Evolutionary conservation across 1,284 basidiomycete species (phyloP), one percentile per base, ranked within the genome.

Genomic region (Ustilago sp.): DNA sequence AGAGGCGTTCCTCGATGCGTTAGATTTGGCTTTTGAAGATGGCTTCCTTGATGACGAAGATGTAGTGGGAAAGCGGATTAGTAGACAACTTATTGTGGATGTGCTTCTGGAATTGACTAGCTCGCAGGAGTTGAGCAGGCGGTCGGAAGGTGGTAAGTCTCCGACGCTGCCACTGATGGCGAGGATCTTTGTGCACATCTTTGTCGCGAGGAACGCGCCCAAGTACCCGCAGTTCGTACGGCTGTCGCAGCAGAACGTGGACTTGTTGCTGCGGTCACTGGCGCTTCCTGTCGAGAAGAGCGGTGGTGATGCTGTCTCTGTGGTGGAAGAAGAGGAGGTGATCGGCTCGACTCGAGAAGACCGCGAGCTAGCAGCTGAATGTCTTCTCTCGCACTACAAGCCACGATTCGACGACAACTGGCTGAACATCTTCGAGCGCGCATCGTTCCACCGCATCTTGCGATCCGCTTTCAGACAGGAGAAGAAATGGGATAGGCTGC

Each of bases 1-100:
- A 4, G 97, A 99, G 86, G 93, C 95, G 0, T 93, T 98, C 85
- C 90, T 99, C 12, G 94, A 99, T 84, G 91, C 93, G 0, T 89
- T 99, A 74, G 97, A 99, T 86, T 90, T 95, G 59, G 95, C 94
- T 0, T 96, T 98, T 77, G 97, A 99, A 86, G 94, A 98, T 81
- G 87, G 92, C 1, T 96, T 93, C 86, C 89, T 98, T 28, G 95
- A 95, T 82, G 93, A 94, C 63, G 89, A 92, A 56, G 89, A 80
- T 31, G 69, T 59, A 8, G 55, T 67, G 8, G 68, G 72, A 9
- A 65, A 65, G 28, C 38, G 84, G 1, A 83, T 92, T 62, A 93
- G 89, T 77, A 92, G 97, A 39, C 91, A 95, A 64, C 89, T 92
- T 57, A 92, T 98, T 67, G 88, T 97, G 80, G 92, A 93, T 76